Conservation (phyloP, 371 early-diverging fungal genomes). For the Mucor plumbeus region DNA sequence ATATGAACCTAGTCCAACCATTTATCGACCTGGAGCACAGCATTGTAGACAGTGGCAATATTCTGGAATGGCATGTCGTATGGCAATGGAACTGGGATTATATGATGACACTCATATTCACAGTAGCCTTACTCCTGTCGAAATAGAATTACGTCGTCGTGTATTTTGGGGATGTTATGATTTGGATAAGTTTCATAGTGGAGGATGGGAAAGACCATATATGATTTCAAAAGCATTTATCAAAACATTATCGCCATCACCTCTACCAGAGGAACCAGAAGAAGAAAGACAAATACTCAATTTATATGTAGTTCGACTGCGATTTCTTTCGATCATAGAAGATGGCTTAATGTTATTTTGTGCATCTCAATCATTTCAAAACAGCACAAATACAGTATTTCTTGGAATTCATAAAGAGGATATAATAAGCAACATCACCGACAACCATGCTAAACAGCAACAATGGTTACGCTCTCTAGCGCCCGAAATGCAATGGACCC, state of each 20-base stretch:
- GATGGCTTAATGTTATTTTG: constrained; percentile 10
- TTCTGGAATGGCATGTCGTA: constrained; percentile 40
- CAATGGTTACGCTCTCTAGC: constrained; percentile 23
- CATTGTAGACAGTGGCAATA: constrained; percentile 37
- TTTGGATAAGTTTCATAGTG: constrained; percentile 41
- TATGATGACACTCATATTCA: constrained; percentile 25
- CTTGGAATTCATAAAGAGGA: constrained; percentile 1
- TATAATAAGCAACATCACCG: not conserved
- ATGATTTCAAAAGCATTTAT: constrained; percentile 29
- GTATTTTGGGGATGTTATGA: constrained; percentile 42
- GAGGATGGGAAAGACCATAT: constrained; percentile 42
- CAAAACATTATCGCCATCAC: constrained; percentile 12
- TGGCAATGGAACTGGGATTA: constrained; percentile 37
- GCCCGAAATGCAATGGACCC: constrained; percentile 38
- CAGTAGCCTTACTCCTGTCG: constrained; percentile 10
- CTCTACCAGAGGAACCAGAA: constrained; percentile 18
- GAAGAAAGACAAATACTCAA: constrained; percentile 15
- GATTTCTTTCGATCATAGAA: constrained; percentile 14
- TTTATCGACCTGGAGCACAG: constrained; percentile 22
- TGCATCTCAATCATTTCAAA: constrained; percentile 1
- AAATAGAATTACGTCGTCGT: constrained; percentile 26
- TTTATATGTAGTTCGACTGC: not conserved
- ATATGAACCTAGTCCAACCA: constrained; percentile 28
- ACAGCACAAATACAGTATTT: not conserved
- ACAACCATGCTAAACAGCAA: constrained; percentile 1